Evolutionary conservation across 192 early-diverging fungal species (phyloP), one percentile per base, ranked within the genome.

Genomic region (Gigaspora rosea): DNA sequence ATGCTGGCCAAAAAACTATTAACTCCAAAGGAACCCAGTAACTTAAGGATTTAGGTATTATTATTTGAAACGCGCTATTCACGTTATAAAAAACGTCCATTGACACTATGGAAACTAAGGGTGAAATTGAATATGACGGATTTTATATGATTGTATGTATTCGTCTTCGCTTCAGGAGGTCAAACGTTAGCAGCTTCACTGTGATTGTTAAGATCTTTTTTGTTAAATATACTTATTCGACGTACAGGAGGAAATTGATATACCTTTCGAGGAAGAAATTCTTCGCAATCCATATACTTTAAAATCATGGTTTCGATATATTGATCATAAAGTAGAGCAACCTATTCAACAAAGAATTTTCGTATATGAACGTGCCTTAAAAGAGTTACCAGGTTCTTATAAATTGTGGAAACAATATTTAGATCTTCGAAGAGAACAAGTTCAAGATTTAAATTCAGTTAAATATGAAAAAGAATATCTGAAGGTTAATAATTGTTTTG

Each of bases 381-480:
- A 88, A 58, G 86, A 90, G 46, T 83, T 99, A 5, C 98, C 98
- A 3, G 94, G 96, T 7, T 96, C 94, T 8, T 99, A 97, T 83
- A 97, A 97, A 81, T 87, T 99, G 4, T 99, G 96, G 96, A 95
- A 94, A 78, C 77, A 82, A 51, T 97, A 98, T 79, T 81, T 98
- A 47, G 92, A 93, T 78, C 78, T 90, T 35, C 89, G 94, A 27
- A 77, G 82, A 18, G 66, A 80, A 22, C 80, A 84, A 35, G 80
- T 90, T 32, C 35, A 84, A 49, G 85, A 84, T 36, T 69, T 83
- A 27, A 89, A 91, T 73, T 87, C 89, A 36, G 75, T 88, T 8
- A 80, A 76, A n/a, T 84, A 84, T 67, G 79, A 83, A 32, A 85
- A 86, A 7, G 91, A 92, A 69, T 94, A 90, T 83, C 80, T 85